Evolutionary conservation across 371 early-diverging fungal genomes (phyloP).

Genomic region (Mucor lusitanicus): DNA sequence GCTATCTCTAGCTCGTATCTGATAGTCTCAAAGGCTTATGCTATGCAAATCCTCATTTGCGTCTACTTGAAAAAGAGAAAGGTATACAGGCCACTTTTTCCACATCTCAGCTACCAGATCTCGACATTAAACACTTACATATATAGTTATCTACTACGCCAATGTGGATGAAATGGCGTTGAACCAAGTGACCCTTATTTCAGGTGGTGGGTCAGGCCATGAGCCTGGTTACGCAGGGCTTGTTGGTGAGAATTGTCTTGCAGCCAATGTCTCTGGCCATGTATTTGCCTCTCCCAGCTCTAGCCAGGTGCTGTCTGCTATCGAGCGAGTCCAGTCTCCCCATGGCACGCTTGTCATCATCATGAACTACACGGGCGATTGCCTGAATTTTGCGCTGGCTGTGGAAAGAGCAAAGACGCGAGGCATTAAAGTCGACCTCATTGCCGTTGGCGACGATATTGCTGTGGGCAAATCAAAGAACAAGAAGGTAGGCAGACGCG

Average conservation of each 20-base stretch:
- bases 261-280: slow-evolving; percentile 81
- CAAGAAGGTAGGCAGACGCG: slow-evolving; percentile 75
- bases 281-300: slow-evolving; percentile 85
- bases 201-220: slow-evolving; percentile 86
- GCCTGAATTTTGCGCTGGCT: slow-evolving; percentile 80
- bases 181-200: slow-evolving; percentile 73
- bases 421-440: slow-evolving; percentile 66
- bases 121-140: background rate
- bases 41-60: slow-evolving; percentile 42
- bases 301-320: slow-evolving; percentile 69
- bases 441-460: slow-evolving; percentile 82
- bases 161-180: slow-evolving; percentile 53
- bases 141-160: slow-evolving; percentile 53
- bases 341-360: slow-evolving; percentile 77
- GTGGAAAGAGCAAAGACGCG: slow-evolving; percentile 76
- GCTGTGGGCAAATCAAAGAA: slow-evolving; percentile 68
- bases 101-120: background rate
- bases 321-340: slow-evolving; percentile 63
- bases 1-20: slow-evolving; percentile 27
- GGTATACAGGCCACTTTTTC: slow-evolving; percentile 22
- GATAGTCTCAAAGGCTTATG: slow-evolving; percentile 46
- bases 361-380: slow-evolving; percentile 87
- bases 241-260: slow-evolving; percentile 69
- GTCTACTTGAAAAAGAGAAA: slow-evolving; percentile 33
- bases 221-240: slow-evolving; percentile 83